Base-by-base conservation (phyloP, 2,329 filamentous ascomycete genomes). In the Epichloe sibirici region DNA sequence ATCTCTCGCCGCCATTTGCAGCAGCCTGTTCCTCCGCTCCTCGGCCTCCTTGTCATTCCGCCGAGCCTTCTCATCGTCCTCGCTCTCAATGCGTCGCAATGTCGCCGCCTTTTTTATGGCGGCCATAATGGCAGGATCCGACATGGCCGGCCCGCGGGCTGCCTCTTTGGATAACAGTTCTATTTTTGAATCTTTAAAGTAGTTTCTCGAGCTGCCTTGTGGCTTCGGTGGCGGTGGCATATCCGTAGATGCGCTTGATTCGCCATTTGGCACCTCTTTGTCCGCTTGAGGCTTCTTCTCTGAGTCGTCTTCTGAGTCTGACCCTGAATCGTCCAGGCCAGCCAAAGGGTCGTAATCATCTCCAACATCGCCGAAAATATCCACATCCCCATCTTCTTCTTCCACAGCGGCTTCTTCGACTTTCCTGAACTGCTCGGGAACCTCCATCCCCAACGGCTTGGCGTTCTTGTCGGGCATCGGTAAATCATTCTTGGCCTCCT, bases 61-160 rank as follows among this genome's bases (percentile, higher is more conserved):
- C 5, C 45, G 38, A 21, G 51, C 37, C n/a, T 67, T 66, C 38
- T 71, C 67, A 11, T 70, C 66, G 45, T 69, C 61, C 58, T 66
- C 59, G 60, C 65, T 62, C 60, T 70, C 53, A 59, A 72, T 69
- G 54, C 73, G 73, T 66, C 77, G 72, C 51, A 89, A 74, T 9
- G 81, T 73, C 17, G 86, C 86, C 9, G 91, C 91, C 66, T 90
- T 90, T 68, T 90, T 88, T 61, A 98, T 77, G 0, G 89, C 89
- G 3, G 88, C 89, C 57, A 90, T 76, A 56, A 95, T 84, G 2
- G 85, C 81, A 2, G 89, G 86, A 61, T 96, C 89, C 28, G 76
- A 78, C 61, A 85, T 78, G 4, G 79, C 81, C 1, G 78, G 76
- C 15, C 48, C 51, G 2, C 70, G 70, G 55, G 74, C 69, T 13